Base-by-base conservation (phyloP, 371 early-diverging fungal genomes). In the Mortierella polycephala region DNA sequence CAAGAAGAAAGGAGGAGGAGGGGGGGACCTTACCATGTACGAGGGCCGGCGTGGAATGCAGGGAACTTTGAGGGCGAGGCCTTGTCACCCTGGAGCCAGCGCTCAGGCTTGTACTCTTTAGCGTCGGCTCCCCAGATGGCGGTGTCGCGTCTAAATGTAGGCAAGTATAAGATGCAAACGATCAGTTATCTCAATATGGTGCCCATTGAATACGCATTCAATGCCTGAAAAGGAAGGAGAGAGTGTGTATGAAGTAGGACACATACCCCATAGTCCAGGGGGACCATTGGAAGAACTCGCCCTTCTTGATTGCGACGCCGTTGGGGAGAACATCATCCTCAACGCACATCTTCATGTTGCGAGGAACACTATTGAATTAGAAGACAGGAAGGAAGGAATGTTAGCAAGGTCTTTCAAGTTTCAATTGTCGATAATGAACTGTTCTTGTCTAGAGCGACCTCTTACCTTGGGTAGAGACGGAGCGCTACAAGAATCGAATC, bases 321-420 rank as follows among this genome's bases (percentile, higher is more conserved):
- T 92, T 79, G 0, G 94, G 94, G 63, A 89, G 84, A 4, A 90
- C 68, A 69, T 90, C 90, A 67, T 92, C 92, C 12, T 86, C 67
- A 20, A 91, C 79, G 21, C 92, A 92, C 50, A 83, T 74, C 79
- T 93, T 95, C 23, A 83, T 67, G 56, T 92, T 89, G 9, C 68
- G 66, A 6, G 95, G 94, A 8, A 95, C 93, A 11, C 51, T 21
- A 18, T 5, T 51, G 11, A 46, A 16, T 46, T 46, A 2, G 46
- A 11, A 46, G 16, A 46, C 47, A 47, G 47, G 47, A 47, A 3
- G 47, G 47, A 47, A 3, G n/a, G 10, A 3, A 47, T 47, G 47
- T 47, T 47, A 30, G 30, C 30, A 1, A 30, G 4, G 4, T 4
- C 4, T 30, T 30, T 30, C 30, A 30, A 30, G 30, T 30, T 30